A percentile compares a stretch with the other conserved stretches of the same genome.
phyloP scores from a whole-genome alignment of 176 grass and related monocot species.

The Ensete ventricosum region DNA sequence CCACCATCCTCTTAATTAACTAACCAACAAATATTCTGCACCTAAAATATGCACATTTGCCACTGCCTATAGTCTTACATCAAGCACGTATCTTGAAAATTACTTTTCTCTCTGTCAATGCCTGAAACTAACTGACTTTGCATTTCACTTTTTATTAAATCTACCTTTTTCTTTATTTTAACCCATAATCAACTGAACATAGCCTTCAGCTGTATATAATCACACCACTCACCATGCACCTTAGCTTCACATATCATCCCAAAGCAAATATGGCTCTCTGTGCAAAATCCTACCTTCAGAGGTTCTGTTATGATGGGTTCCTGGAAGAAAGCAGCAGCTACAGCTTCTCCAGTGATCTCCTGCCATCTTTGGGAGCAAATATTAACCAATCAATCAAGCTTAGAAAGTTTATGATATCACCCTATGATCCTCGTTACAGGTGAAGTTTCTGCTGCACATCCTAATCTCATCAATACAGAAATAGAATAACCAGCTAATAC shows the following conservation, averaged over 20 bases:
- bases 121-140: background rate
- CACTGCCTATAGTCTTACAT: background rate
- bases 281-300: conserved; percentile 7
- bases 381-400: conserved; percentile 58
- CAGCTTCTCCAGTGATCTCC: conserved; percentile 45
- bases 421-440: conserved; percentile 72
- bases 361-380: conserved; percentile 76
- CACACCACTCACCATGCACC: background rate
- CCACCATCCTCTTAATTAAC: background rate
- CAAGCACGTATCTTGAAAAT: background rate
- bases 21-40: background rate
- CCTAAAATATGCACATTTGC: background rate
- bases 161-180: background rate
- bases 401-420: conserved; percentile 63
- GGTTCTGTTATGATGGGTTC: conserved; percentile 1
- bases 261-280: conserved; percentile 8
- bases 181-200: background rate
- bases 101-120: background rate
- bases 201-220: conserved; percentile 1
- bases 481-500: conserved; percentile 10
- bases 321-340: conserved; percentile 33
- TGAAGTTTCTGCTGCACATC: conserved; percentile 21
- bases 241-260: background rate
- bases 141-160: background rate
- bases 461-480: background rate